Evolutionary conservation across 805 yeast genomes (phyloP), one percentile per base, ranked within the genome.

Genomic region (Wickerhamomyces sydowiorum): DNA sequence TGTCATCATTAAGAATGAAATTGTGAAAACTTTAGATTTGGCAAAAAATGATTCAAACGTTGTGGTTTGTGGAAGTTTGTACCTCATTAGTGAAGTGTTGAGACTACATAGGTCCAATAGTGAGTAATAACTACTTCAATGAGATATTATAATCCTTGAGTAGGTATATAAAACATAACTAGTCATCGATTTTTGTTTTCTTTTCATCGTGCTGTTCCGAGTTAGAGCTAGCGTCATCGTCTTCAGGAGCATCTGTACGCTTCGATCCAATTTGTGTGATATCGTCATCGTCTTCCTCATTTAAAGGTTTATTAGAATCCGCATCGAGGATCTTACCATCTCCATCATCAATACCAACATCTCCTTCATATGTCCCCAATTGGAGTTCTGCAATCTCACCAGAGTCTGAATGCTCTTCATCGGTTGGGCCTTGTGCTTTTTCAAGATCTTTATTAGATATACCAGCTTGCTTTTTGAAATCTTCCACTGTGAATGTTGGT

Each of bases 21-120:
- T 70, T 10, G 45, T 48, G 8, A 44, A 50, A 4, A 64, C 67
- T 3, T 44, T 67, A 18, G 42, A 45, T 7, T 22, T 27, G 7
- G 62, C 69, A 5, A 13, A 46, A 13, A 37, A 43, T 17, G 42
- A 31, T 9, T 35, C 40, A 20, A 36, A 46, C 15, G 56, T 76
- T 3, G 75, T 85, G 1, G 66, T 84, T 2, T 82, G 86, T 52
- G 93, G 93, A 0, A 81, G 89, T 45, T 60, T 85, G 38, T 85
- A 85, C 53, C 62, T 85, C 5, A 79, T 78, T 13, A 81, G 82
- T 1, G 81, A 82, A 44, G 59, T 80, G 1, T 52, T 77, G 13
- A 57, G 71, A 36, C 38, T 66, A 2, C 66, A 71, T 47, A 40
- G 51, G 39, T 62, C 57, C 32, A 41, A 43, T 34, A 24, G 7